Evolutionary conservation across 257 asterid species (phyloP).

Genomic region (Paraleonurus japonicus): DNA sequence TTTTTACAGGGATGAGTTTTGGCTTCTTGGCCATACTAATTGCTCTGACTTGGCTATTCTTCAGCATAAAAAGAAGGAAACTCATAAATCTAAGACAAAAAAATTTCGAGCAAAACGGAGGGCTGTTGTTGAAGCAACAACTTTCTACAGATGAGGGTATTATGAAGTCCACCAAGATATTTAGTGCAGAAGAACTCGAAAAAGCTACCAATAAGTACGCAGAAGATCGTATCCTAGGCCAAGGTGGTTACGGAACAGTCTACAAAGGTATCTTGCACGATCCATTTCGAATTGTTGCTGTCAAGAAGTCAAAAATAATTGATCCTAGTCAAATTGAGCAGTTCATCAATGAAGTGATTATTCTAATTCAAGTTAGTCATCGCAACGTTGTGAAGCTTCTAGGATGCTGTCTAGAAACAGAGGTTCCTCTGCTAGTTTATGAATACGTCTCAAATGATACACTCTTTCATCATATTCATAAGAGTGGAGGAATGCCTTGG

Average conservation of each 20-base stretch:
- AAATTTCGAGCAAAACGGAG: conserved; percentile 28
- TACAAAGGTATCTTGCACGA: conserved; percentile 21
- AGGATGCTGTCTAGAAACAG: conserved; percentile 30
- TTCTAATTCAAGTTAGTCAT: conserved; percentile 23
- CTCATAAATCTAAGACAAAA: conserved; percentile 18
- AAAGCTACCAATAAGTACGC: conserved; percentile 28
- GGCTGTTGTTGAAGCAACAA: conserved; percentile 19
- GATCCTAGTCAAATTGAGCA: conserved; percentile 22
- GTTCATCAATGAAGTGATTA: conserved; percentile 28
- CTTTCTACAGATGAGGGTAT: background rate
- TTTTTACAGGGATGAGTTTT: conserved; percentile 25
- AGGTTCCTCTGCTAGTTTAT: conserved; percentile 26
- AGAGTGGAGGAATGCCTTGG: conserved; percentile 5
- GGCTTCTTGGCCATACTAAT: conserved; percentile 21
- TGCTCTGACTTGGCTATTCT: conserved; percentile 11
- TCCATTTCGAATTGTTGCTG: conserved; percentile 5
- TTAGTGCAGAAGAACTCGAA: conserved; percentile 17
- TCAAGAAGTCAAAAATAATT: conserved; percentile 22
- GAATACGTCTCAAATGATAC: conserved; percentile 25
- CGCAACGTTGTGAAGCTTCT: conserved; percentile 25
- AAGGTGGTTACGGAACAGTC: conserved; percentile 29
- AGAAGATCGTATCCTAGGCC: conserved; percentile 20
- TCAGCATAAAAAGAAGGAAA: conserved; percentile 12
- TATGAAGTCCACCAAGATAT: conserved; percentile 14
- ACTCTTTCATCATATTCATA: conserved; percentile 22